Conservation (phyloP, 495 filamentous ascomycete genomes). For the Hyaloscypha hepaticicola region DNA sequence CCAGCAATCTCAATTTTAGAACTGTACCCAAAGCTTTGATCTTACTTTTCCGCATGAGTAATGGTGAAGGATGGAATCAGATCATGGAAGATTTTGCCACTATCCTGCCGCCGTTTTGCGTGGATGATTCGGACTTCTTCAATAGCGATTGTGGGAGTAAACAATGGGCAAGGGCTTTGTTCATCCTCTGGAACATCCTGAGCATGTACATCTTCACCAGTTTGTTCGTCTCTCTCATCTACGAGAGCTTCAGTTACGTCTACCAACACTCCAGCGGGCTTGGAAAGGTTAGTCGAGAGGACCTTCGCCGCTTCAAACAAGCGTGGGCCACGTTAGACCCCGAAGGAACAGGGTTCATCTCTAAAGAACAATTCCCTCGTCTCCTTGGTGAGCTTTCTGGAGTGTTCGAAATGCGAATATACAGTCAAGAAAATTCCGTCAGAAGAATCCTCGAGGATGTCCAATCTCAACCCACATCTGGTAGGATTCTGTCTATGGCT, state of each 20-base stretch:
- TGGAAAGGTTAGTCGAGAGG: constrained; percentile 82
- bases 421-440: constrained; percentile 86
- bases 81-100: constrained; percentile 95
- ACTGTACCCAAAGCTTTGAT: constrained; percentile 92
- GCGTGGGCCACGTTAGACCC: constrained; percentile 97
- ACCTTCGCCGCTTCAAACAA: constrained; percentile 95
- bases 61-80: constrained; percentile 93
- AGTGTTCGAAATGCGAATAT: constrained; percentile 96
- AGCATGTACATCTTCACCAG: constrained; percentile 99
- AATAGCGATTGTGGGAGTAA: constrained; percentile 91
- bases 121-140: constrained; percentile 62
- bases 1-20: constrained; percentile 85
- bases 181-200: constrained; percentile 97
- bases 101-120: constrained; percentile 74
- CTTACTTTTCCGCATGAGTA: constrained; percentile 86
- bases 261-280: constrained; percentile 91
- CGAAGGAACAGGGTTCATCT: constrained; percentile 84
- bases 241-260: constrained; percentile 99
- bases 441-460: constrained; percentile 79
- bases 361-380: constrained; percentile 87
- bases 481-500: constrained; percentile 54
- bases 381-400: constrained; percentile 90
- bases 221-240: constrained; percentile 97
- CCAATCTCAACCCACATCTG: constrained; percentile 52
- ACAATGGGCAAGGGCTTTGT: constrained; percentile 81